Base-by-base conservation (phyloP, 106 monocot genomes). In the Phalaenopsis aphrodite region DNA sequence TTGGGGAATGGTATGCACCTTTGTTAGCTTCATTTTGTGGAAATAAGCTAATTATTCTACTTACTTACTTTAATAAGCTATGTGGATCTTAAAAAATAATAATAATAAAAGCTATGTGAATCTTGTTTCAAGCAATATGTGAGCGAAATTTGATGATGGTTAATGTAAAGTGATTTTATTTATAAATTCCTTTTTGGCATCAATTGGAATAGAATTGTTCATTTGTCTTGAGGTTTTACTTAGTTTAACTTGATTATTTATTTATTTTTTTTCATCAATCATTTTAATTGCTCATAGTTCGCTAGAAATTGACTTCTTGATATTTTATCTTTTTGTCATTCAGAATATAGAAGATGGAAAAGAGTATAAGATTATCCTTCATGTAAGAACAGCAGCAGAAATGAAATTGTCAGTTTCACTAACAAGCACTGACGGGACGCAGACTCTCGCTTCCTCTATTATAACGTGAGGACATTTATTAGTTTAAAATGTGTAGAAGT, bases 1-100 rank as follows among this genome's bases (percentile, higher is more conserved):
- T 42, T 99, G 94, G 98, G 98, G 98, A 80, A 95, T 99, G 98
- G 97, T 94, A 87, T 47, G 89, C 80, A 17, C 42, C 24, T 71
- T 4, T 79, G 12, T 42, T 6, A 38, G 30, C 19, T 45, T 74
- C 43, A 74, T 74, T 74, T 5, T 45, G 18, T 2, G 19, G 74
- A 43, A 19, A 69, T 39, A 69, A 23, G 69, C 38, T 14, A 23
- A 8, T 6, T 65, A 23, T 65, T 6, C 64, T 69, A 69, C 69
- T 37, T 69, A 69, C 30, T 69, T 69, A 19, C 43, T 36, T 7
- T 30, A 30, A 30, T 30, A 30, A 30, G 30, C 30, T 30, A 30
- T 12, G 37, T 74, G 30, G 30, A 30, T 30, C 30, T 30, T 30
- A 30, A 30, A 30, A 30, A 30, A 30, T 0, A 30, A 30, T 30